These are phyloP conservation scores for Sindora glabra DNA, from an alignment of 306 rosid genomes.

Conservation along the genomic window DNA sequence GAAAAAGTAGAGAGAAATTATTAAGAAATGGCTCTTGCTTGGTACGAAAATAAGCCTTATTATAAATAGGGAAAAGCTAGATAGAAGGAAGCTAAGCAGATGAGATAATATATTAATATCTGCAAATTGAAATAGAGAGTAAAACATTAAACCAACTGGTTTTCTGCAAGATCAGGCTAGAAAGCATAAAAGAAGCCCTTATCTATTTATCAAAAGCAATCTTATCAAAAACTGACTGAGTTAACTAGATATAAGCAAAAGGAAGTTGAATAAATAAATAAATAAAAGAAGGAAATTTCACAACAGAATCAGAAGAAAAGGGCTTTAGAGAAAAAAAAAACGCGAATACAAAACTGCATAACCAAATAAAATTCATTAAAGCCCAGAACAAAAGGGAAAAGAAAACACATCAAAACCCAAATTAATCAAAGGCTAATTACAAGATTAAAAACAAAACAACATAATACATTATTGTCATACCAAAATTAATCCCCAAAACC, in stretches of 20 bases:
- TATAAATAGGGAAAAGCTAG: too few relatives aligned
- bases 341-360: background rate
- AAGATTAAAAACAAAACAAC: too few relatives aligned
- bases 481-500: background rate
- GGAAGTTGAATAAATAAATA: too few relatives aligned
- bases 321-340: background rate
- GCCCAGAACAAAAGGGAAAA: background rate
- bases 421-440: too few relatives aligned
- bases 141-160: background rate
- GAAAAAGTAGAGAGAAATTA: slow-evolving; percentile 11
- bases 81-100: background rate
- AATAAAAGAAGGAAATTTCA: too few relatives aligned
- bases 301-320: background rate
- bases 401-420: background rate
- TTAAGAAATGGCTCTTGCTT: slow-evolving; percentile 1
- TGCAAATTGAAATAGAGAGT: too few relatives aligned
- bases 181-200: background rate
- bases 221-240: too few relatives aligned
- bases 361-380: background rate
- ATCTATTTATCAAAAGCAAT: too few relatives aligned
- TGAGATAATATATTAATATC: background rate
- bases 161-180: background rate
- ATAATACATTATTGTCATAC: too few relatives aligned
- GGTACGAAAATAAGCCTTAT: too few relatives aligned
- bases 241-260: too few relatives aligned